Evolutionary conservation across 164 flowering plant species (phyloP).

Genomic region (Saururus chinensis): DNA sequence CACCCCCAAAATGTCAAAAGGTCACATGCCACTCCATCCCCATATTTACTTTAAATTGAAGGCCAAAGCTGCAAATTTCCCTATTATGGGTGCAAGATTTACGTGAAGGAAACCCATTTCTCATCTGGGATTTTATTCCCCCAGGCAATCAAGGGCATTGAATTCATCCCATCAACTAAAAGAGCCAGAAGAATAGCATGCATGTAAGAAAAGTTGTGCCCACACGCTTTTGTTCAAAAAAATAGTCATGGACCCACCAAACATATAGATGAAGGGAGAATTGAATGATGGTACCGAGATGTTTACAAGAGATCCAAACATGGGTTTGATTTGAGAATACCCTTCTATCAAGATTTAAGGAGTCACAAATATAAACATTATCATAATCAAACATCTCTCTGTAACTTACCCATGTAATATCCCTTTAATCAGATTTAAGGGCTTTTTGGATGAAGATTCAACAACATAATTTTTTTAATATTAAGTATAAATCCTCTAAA

Average conservation of each 20-base stretch:
- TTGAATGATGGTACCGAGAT: not conserved
- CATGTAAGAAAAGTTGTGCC: not conserved
- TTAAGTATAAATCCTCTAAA: too few species aligned
- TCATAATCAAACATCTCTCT: too few species aligned
- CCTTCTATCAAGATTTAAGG: not conserved
- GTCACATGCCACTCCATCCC: constrained; percentile 19
- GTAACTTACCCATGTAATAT: not conserved
- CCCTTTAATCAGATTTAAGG: too few species aligned
- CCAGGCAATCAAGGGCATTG: not conserved
- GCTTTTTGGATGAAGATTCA: too few species aligned
- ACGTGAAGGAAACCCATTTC: constrained; percentile 21
- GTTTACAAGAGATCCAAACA: not conserved
- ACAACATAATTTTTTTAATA: too few species aligned
- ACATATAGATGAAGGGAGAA: not conserved
- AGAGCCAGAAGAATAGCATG: not conserved
- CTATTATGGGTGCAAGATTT: constrained; percentile 24
- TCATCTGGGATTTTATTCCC: constrained; percentile 2
- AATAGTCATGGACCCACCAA: not conserved
- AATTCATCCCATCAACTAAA: not conserved
- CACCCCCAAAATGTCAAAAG: constrained; percentile 7
- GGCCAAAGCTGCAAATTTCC: constrained; percentile 11
- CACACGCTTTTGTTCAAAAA: not conserved
- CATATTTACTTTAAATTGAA: not conserved
- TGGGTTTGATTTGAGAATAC: too few species aligned
- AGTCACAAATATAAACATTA: not conserved